phyloP scores from a whole-genome alignment of 371 early-diverging fungal species.

The Mortierella sp. region DNA sequence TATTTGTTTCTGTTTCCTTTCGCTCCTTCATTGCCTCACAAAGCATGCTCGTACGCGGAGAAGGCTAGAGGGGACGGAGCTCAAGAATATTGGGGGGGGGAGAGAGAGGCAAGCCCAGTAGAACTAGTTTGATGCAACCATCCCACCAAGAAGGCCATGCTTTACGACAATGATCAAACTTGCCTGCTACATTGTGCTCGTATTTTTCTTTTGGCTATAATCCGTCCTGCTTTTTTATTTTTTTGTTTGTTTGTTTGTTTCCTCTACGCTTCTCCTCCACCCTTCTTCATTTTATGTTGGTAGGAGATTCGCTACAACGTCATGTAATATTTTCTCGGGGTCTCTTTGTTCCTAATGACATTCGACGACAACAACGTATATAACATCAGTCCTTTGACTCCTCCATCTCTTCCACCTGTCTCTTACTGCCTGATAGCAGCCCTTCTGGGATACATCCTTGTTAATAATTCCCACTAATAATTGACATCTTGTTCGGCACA shows the following conservation, averaged over 20 bases:
- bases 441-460: not conserved
- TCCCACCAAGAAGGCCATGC: not conserved
- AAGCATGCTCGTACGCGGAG: constrained; percentile 12
- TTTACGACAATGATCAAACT: not conserved
- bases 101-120: not conserved
- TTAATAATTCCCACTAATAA: not conserved
- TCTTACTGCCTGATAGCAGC: not conserved
- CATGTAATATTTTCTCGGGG: not conserved
- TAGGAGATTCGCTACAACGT: constrained; percentile 3
- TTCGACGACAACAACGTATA: not conserved
- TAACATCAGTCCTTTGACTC: not conserved
- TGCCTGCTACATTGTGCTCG: not conserved
- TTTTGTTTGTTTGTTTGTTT: constrained; percentile 2
- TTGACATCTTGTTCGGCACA: not conserved
- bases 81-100: constrained; percentile 1
- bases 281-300: not conserved
- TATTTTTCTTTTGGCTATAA: not conserved
- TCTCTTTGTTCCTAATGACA: not conserved
- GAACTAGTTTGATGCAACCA: constrained; percentile 11
- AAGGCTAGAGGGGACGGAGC: constrained; percentile 10
- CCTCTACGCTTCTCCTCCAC: not conserved
- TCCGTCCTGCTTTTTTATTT: not conserved
- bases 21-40: constrained; percentile 28
- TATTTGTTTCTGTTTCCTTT: constrained; percentile 8
- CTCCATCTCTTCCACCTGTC: not conserved